These are phyloP conservation scores for Colletotrichum paranaense DNA, from an alignment of 2,329 filamentous ascomycete genomes.

Conservation along the genomic window DNA sequence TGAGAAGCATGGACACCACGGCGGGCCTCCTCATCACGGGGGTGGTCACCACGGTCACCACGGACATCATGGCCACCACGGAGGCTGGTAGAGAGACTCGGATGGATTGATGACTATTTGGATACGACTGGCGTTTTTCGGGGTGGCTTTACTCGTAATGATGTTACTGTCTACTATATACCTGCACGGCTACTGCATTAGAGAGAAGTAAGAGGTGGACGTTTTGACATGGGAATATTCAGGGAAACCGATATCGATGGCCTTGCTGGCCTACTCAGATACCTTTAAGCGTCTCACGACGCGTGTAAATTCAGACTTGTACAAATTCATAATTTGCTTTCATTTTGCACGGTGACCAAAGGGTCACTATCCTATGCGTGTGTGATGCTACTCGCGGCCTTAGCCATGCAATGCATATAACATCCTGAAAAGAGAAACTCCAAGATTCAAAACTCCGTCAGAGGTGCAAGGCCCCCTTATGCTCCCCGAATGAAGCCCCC, in stretches of 20 bases:
- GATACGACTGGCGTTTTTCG: background rate
- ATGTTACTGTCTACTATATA: background rate
- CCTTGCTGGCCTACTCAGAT: background rate
- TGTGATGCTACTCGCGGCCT: background rate
- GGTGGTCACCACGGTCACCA: conserved; percentile 7
- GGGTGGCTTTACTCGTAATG: background rate
- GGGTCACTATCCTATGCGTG: background rate
- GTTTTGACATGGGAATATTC: background rate
- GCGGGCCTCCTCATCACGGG: background rate
- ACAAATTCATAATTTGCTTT: background rate
- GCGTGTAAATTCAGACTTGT: background rate
- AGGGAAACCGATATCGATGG: background rate
- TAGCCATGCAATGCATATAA: conserved; percentile 20
- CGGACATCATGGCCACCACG: conserved; percentile 8
- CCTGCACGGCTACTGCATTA: background rate
- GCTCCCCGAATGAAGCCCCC: conserved; percentile 1
- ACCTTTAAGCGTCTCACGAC: background rate
- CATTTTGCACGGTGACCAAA: background rate
- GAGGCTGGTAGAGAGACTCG: background rate
- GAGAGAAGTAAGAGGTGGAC: background rate
- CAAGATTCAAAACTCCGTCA: background rate
- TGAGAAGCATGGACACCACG: conserved; percentile 28
- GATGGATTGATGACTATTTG: background rate
- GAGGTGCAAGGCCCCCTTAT: background rate
- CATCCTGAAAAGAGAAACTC: conserved; percentile 2